These are phyloP conservation scores for Thinopyrum elongatum DNA, from an alignment of 176 grass and related monocot genomes.

Conservation along the genomic window DNA sequence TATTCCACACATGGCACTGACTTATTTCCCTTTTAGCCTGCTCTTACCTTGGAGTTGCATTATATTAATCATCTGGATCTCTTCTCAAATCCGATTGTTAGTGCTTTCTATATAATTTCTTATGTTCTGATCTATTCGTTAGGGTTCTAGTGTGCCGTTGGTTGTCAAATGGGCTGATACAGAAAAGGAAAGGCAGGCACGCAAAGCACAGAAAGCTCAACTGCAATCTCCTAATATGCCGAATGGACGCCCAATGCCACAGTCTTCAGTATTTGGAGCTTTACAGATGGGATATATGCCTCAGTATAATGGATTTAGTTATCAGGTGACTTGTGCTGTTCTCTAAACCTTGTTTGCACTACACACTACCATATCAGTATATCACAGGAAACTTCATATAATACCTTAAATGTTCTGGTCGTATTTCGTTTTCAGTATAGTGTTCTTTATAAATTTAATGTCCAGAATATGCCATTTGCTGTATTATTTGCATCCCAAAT, in stretches of 20 bases:
- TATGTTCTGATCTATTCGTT: slow-evolving; percentile 10
- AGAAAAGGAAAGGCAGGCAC: slow-evolving; percentile 95
- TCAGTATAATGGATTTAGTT: slow-evolving; percentile 90
- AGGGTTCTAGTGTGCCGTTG: slow-evolving; percentile 97
- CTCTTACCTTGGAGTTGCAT: neutral
- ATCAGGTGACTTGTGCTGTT: slow-evolving; percentile 63
- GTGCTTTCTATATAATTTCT: neutral
- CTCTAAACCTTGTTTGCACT: neutral
- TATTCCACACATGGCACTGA: neutral
- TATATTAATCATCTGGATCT: neutral
- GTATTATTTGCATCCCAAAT: neutral
- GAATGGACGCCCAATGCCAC: slow-evolving; percentile 65
- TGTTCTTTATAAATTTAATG: neutral
- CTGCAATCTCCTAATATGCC: slow-evolving; percentile 57
- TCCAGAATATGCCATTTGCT: neutral
- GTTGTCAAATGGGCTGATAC: slow-evolving; percentile 99
- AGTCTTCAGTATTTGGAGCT: slow-evolving; percentile 87
- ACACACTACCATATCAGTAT: neutral
- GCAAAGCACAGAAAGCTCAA: slow-evolving; percentile 95
- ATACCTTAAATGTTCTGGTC: neutral
- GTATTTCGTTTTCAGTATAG: neutral
- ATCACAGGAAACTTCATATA: neutral
- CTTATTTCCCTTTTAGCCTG: neutral
- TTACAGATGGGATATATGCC: slow-evolving; percentile 93
- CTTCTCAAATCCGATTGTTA: neutral